A percentile compares a stretch with the other conserved stretches of the same genome.
Conservation (phyloP, 2,329 filamentous ascomycete genomes). For the Botryotinia globosa region DNA sequence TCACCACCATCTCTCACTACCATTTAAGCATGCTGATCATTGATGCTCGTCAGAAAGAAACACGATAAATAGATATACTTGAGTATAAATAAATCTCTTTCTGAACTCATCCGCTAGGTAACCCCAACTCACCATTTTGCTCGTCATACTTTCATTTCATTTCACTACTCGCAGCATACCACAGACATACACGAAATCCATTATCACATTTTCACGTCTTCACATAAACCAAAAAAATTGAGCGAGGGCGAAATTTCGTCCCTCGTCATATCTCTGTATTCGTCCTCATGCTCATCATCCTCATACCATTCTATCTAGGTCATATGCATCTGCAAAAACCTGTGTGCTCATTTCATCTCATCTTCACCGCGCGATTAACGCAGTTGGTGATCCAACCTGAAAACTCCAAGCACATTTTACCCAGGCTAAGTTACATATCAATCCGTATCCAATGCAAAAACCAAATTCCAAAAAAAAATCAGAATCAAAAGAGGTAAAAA, state of each 20-base stretch:
- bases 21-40: not conserved
- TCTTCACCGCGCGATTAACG: slow-evolving; percentile 19
- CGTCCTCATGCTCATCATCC: not conserved
- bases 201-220: not conserved
- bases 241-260: not conserved
- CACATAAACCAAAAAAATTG: not conserved
- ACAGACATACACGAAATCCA: not conserved
- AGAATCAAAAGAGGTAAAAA: not conserved
- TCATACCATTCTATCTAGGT: not conserved
- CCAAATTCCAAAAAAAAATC: not conserved
- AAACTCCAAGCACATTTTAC: slow-evolving; percentile 17
- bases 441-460: slow-evolving; percentile 16
- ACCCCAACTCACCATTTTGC: too few relatives aligned
- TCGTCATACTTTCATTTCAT: not conserved
- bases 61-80: not conserved
- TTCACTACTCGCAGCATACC: not conserved
- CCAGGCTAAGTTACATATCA: slow-evolving; percentile 16
- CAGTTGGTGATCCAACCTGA: slow-evolving; percentile 18
- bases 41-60: not conserved
- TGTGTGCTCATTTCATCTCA: slow-evolving; percentile 19
- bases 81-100: not conserved
- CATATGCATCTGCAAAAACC: slow-evolving; percentile 16
- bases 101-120: not conserved
- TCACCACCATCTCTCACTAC: not conserved
- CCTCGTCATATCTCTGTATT: slow-evolving; percentile 1